These are phyloP conservation scores for Westerdykella aurantiaca DNA, from an alignment of 2,329 filamentous ascomycete genomes.

Conservation along the genomic window DNA sequence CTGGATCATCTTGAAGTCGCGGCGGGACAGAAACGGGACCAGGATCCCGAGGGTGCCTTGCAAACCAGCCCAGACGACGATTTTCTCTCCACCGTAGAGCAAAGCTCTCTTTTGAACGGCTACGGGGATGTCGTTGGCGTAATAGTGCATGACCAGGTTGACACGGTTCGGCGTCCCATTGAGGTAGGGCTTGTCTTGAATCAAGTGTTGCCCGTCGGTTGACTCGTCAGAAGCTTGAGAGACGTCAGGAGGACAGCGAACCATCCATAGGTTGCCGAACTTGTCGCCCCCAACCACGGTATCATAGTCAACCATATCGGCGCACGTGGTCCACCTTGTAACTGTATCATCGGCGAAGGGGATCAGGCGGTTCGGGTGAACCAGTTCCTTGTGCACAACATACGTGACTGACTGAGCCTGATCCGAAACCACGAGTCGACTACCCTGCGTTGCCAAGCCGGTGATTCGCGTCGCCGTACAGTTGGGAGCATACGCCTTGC, in stretches of 20 bases:
- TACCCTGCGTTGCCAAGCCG: slow-evolving; percentile 82
- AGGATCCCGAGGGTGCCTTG: slow-evolving; percentile 92
- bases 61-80: slow-evolving; percentile 87
- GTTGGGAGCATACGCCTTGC: slow-evolving; percentile 74
- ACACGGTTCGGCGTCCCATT: slow-evolving; percentile 82
- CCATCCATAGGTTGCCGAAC: slow-evolving; percentile 92
- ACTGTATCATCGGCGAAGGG: slow-evolving; percentile 89
- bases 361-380: slow-evolving; percentile 80
- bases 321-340: slow-evolving; percentile 83
- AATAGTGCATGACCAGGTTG: slow-evolving; percentile 81
- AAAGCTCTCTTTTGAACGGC: slow-evolving; percentile 84
- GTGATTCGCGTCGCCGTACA: slow-evolving; percentile 79
- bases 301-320: slow-evolving; percentile 95
- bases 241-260: slow-evolving; percentile 78
- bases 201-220: slow-evolving; percentile 81
- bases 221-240: slow-evolving; percentile 91
- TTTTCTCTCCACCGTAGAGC: slow-evolving; percentile 84
- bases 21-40: slow-evolving; percentile 83
- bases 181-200: slow-evolving; percentile 83
- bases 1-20: slow-evolving; percentile 98
- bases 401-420: slow-evolving; percentile 88
- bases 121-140: slow-evolving; percentile 84
- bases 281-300: slow-evolving; percentile 93
- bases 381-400: slow-evolving; percentile 77
- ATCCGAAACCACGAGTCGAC: slow-evolving; percentile 85